A percentile compares a stretch with the other conserved stretches of the same genome.
These are phyloP conservation scores for Schwanniomyces occidentalis DNA, from an alignment of 805 yeast species.

Conservation along the genomic window DNA sequence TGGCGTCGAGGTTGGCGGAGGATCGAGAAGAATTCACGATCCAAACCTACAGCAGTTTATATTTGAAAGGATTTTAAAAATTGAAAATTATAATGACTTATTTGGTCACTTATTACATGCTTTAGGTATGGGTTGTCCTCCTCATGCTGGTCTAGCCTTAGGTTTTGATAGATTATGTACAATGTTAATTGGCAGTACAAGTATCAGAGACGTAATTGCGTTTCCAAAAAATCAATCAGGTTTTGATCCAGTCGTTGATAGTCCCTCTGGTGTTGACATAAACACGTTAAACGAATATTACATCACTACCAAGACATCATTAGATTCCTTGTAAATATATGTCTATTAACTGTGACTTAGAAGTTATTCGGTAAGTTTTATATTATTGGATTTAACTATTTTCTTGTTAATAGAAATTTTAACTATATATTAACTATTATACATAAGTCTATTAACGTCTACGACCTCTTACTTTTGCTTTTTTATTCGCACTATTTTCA, in stretches of 20 bases:
- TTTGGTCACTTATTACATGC: constrained; percentile 89
- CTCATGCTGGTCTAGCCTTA: constrained; percentile 96
- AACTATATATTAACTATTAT: too few species aligned
- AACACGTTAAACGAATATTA: constrained; percentile 56
- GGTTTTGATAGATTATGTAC: constrained; percentile 95
- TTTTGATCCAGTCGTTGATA: constrained; percentile 79
- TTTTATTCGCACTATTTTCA: constrained; percentile 7
- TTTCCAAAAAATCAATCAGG: constrained; percentile 94
- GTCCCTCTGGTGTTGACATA: constrained; percentile 69
- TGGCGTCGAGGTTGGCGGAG: constrained; percentile 97
- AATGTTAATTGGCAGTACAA: constrained; percentile 73
- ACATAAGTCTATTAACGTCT: constrained; percentile 6
- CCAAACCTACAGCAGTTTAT: constrained; percentile 72
- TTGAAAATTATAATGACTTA: constrained; percentile 55
- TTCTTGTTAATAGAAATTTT: not conserved
- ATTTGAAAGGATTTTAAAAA: constrained; percentile 61
- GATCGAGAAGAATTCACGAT: constrained; percentile 93
- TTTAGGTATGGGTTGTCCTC: constrained; percentile 91
- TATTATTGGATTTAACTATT: not conserved
- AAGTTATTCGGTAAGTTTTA: too few species aligned
- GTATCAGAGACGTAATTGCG: constrained; percentile 91
- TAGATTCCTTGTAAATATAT: not conserved
- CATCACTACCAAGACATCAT: constrained; percentile 14
- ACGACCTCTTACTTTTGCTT: constrained; percentile 12
- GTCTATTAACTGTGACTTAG: not conserved